Base-by-base conservation (phyloP, 192 early-diverging fungal species). In the Coemansia sp. region DNA sequence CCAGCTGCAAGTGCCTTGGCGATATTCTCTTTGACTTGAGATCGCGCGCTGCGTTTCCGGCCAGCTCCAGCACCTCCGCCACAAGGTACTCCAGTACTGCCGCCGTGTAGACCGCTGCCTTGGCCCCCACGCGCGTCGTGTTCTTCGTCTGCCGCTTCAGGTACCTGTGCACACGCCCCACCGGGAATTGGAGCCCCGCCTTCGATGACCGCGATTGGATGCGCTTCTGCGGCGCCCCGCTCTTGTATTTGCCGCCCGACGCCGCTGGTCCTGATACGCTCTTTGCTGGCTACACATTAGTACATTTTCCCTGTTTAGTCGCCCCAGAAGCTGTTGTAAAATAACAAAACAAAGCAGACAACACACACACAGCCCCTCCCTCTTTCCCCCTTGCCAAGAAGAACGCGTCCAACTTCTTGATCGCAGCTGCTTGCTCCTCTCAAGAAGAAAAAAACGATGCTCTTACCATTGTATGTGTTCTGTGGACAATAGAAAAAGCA, bases 41-140 rank as follows among this genome's bases (percentile, higher is more conserved):
- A 63, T 95, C 93, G 69, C 91, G 92, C 43, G 92, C 89, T 5
- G 93, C 93, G 79, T 95, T 95, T 22, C 93, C 93, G 50, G 93
- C 92, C 65, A 96, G 86, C 77, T 96, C 94, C 34, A 96, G 83
- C 5, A 96, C 91, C 82, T 96, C 94, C 11, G 94, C 94, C 20
- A 92, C 92, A 50, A 96, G 82, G 76, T 96, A 96, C 84, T 96
- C 94, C 23, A 96, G 82, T 65, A 96, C 90, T 9, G 94, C 94
- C 13, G 94, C 92, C 60, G 87, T 88, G 76, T 96, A 96, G 0
- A 96, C 93, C 10, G 93, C 92, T 8, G 94, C 94, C 65, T 93
- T 92, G 62, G 93, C 91, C 8, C 92, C 91, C 10, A 95, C 92
- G 61, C 92, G 88, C 52, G 90, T 87, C 64, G 93, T 87, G 79